Base-by-base conservation (phyloP, 2,329 filamentous ascomycete genomes). In the Diaporthe sp. region DNA sequence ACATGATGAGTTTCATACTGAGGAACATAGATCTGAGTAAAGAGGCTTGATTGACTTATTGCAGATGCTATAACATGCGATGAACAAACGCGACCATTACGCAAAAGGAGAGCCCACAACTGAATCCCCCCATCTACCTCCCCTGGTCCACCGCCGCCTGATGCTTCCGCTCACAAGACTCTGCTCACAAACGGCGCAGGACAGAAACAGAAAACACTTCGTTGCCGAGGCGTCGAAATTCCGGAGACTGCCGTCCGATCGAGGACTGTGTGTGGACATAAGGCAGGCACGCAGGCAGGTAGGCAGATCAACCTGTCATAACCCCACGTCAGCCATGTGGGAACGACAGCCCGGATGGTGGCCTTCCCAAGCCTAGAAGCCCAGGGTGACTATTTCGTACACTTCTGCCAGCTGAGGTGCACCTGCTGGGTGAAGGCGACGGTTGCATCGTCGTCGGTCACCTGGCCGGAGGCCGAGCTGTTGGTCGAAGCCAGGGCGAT, bases 381-480 rank as follows among this genome's bases (percentile, higher is more conserved):
- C 31, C 39, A 28, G 34, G 13, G 55, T 42, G 65, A n/a, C 61
- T 70, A 55, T 70, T 70, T 55, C 65, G 67, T 76, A 75, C 79
- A 80, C 37, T 68, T 57, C 39, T 76, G 76, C 83, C 83, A 85
- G 76, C 79, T 80, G 60, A 85, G 80, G 76, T 85, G 83, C 42
- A 84, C 74, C 79, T 85, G 83, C 79, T 85, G 83, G 28, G 82
- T 85, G 73, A 85, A 83, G 37, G 83, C 83, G 68, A 85, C 82
- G 31, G 83, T 84, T 46, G 83, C 83, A 60, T 85, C 83, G 78
- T 85, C 83, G 78, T 85, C 83, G 9, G 83, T 84, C 78, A 85
- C 84, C 58, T 80, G 80, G 55, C 83, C 83, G 25, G 78, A 83
- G 73, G 83, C 83, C 6, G 76, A 77, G 10, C 80, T 15, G 77